Conservation (phyloP, 179 eudicot species). For the Silene noctiflora region DNA sequence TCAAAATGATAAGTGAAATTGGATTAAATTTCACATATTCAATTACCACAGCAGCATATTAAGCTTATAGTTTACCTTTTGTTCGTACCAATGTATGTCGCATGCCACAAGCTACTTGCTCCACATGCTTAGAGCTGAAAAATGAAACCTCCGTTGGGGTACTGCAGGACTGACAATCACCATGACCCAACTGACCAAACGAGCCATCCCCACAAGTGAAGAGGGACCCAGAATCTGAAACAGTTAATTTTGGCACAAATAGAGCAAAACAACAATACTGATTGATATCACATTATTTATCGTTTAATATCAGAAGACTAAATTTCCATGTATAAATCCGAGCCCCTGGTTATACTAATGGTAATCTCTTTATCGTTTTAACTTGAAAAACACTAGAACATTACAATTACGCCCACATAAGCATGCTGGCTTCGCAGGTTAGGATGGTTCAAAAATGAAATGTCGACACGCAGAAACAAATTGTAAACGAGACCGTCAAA, state of each 20-base stretch:
- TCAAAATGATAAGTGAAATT: no score
- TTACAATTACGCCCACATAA: not conserved
- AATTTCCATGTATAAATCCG: not conserved
- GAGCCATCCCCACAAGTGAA: constrained; percentile 96
- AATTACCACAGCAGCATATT: constrained; percentile 4
- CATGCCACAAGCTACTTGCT: constrained; percentile 86
- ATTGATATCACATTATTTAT: constrained; percentile 5
- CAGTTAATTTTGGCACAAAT: constrained; percentile 22
- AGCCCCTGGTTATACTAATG: no score
- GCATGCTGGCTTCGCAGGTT: not conserved
- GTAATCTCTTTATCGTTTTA: not conserved
- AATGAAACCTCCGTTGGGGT: constrained; percentile 47
- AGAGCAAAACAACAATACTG: not conserved
- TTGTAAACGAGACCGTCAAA: not conserved
- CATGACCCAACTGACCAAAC: constrained; percentile 94
- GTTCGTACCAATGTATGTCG: constrained; percentile 74
- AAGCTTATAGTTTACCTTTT: constrained; percentile 43
- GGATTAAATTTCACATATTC: no score
- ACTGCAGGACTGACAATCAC: constrained; percentile 52
- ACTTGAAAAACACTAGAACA: not conserved
- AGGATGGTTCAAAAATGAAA: not conserved
- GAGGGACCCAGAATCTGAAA: constrained; percentile 58
- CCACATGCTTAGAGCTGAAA: constrained; percentile 54
- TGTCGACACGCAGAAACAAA: not conserved
- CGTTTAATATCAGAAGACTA: not conserved